A percentile compares a stretch with the other conserved stretches of the same genome.
Conservation (phyloP, 371 early-diverging fungal genomes). For the Syncephalastrum monosporum region DNA sequence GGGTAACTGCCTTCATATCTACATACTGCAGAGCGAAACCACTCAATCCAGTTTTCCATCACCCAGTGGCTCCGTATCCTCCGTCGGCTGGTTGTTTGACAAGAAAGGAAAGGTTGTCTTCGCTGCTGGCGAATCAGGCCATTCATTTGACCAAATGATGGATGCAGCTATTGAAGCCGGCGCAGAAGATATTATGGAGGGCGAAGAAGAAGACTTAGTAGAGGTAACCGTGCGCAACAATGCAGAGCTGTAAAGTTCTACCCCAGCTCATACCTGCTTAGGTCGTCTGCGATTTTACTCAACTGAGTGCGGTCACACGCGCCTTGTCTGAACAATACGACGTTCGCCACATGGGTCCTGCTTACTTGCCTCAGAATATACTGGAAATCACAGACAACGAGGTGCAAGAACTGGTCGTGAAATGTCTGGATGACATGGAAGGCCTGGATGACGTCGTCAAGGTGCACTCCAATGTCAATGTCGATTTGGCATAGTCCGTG, state of each 20-base stretch:
- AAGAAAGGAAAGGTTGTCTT: constrained; percentile 56
- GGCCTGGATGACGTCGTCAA: constrained; percentile 57
- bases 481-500: constrained; percentile 5
- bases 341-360: constrained; percentile 39
- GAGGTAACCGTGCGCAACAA: constrained; percentile 20
- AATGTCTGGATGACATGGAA: constrained; percentile 52
- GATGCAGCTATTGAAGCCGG: constrained; percentile 60
- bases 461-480: constrained; percentile 50
- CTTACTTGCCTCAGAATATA: constrained; percentile 43
- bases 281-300: constrained; percentile 52
- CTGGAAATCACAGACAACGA: constrained; percentile 40
- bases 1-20: constrained; percentile 28
- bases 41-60: neutral
- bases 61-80: constrained; percentile 54
- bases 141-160: constrained; percentile 54
- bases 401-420: constrained; percentile 33
- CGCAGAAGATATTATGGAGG: constrained; percentile 60
- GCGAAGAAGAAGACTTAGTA: constrained; percentile 34
- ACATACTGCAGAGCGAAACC: neutral
- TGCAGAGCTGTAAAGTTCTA: neutral
- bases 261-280: constrained; percentile 6
- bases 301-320: constrained; percentile 38
- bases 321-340: constrained; percentile 39
- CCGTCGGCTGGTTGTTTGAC: constrained; percentile 62
- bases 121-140: constrained; percentile 38